Evolutionary conservation across 2,329 filamentous ascomycete genomes (phyloP), one percentile per base, ranked within the genome.

Genomic region (Paraphaeosphaeria minitans): DNA sequence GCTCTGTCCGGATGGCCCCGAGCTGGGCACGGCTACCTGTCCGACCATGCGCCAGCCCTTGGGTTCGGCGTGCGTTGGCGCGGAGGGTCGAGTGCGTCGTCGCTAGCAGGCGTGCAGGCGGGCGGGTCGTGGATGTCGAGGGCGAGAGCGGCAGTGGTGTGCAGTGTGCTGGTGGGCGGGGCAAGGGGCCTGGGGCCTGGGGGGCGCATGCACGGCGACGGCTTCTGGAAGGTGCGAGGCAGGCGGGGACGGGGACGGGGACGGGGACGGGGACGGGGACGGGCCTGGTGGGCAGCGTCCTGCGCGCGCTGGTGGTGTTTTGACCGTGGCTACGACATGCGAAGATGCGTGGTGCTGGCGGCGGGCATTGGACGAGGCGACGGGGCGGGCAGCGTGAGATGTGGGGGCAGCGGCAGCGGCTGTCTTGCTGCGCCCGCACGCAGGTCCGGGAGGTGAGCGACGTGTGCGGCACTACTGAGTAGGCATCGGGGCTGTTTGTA

Each of bases 191-290:
- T 4, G 24, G 33, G 41, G 50, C 31, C 24, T 4, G 24, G 33
- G 41, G 50, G 21, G 47, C 35, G 43, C 35, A 61, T 58, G 56
- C 55, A 60, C 53, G 21, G 57, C 52, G 54, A 48, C 43, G 35
- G 52, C 51, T 58, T 54, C 52, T 57, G 46, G 54, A 57, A 59
- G 57, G 50, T 37, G 37, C n/a, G 41, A 24, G 12, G 45, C 35
- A 53, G 50, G 39, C 16, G 37, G 16, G n/a, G n/a, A n/a, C n/a
- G n/a, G n/a, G n/a, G n/a, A n/a, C n/a, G n/a, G n/a, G n/a, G n/a
- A n/a, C n/a, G n/a, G n/a, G n/a, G n/a, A n/a, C n/a, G n/a, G n/a
- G n/a, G n/a, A n/a, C n/a, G n/a, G n/a, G n/a, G n/a, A n/a, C n/a
- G n/a, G 37, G 37, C n/a, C 43, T 35, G n/a, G 33, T 24, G 22